Evolutionary conservation across 2,329 filamentous ascomycete species (phyloP), one percentile per base, ranked within the genome.

Genomic region (Fonsecaea nubica): DNA sequence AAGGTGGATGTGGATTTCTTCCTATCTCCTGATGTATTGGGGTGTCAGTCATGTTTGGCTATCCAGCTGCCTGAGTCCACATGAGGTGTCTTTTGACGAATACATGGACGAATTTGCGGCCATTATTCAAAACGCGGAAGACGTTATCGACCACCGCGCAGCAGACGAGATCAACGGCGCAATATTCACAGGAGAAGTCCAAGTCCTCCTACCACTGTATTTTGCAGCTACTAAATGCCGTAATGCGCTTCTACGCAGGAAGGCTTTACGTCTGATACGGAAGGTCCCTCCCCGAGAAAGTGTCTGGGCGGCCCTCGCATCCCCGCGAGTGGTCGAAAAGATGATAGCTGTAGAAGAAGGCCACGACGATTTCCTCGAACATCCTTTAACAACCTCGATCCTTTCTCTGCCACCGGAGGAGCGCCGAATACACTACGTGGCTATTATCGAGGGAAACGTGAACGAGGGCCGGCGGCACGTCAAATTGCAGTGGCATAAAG

Each of bases 221-320:
- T 77, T 77, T 56, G 72, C 73, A 0, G 73, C 75, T 2, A 64
- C 76, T 0, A 78, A 76, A 60, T 79, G 77, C 58, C 76, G 77
- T 2, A 66, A 75, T 53, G 74, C 73, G 10, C 63, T 68, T 8
- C 65, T 78, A 32, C 71, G 77, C 6, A 66, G 71, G 5, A 71
- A 72, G 48, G 75, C 75, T 18, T 60, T 72, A 21, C 45, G 35
- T 3, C 53, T 71, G 2, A 57, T 73, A 32, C 36, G 56, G 35
- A 32, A 63, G 58, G 66, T 67, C 15, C 71, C 71, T 2, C 18
- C 30, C 21, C 52, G 42, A 54, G 64, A 67, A 54, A 61, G 59
- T 8, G 48, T 68, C 13, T 72, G 71, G 71, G 50, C 59, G 21
- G 66, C 52, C 7, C 50, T 68, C 10, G 57, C 60, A 4, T 36